phyloP scores from a whole-genome alignment of 331 rosid species.

The Acacia pycnantha region DNA sequence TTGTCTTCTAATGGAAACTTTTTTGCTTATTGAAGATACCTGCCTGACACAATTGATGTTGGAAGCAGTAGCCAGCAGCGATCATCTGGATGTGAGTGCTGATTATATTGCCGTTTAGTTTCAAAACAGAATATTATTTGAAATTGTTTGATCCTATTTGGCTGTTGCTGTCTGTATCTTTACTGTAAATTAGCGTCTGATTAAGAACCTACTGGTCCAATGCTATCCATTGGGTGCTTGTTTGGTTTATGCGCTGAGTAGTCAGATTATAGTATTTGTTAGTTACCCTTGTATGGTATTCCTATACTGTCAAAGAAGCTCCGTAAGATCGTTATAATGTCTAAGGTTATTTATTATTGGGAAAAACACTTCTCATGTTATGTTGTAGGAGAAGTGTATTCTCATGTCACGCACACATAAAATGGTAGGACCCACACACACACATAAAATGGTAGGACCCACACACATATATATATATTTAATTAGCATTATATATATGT shows the following conservation, averaged over 20 bases:
- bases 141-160: slow-evolving; percentile 26
- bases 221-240: slow-evolving; percentile 41
- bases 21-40: slow-evolving; percentile 56
- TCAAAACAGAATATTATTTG: slow-evolving; percentile 37
- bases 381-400: too few relatives aligned
- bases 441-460: too few relatives aligned
- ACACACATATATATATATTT: too few relatives aligned
- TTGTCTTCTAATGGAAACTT: slow-evolving; percentile 24
- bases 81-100: slow-evolving; percentile 91
- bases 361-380: too few relatives aligned
- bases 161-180: slow-evolving; percentile 38
- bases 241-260: slow-evolving; percentile 23
- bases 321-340: slow-evolving; percentile 15
- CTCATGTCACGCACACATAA: too few relatives aligned
- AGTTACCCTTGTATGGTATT: slow-evolving; percentile 32
- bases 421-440: too few relatives aligned
- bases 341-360: slow-evolving; percentile 1
- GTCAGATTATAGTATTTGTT: slow-evolving; percentile 8
- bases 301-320: slow-evolving; percentile 27
- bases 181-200: slow-evolving; percentile 59
- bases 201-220: slow-evolving; percentile 44
- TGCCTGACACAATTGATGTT: slow-evolving; percentile 97
- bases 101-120: slow-evolving; percentile 40
- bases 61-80: slow-evolving; percentile 77
- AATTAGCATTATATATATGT: too few relatives aligned